Conservation (phyloP, 495 filamentous ascomycete genomes). For the Arthonia radiata region DNA sequence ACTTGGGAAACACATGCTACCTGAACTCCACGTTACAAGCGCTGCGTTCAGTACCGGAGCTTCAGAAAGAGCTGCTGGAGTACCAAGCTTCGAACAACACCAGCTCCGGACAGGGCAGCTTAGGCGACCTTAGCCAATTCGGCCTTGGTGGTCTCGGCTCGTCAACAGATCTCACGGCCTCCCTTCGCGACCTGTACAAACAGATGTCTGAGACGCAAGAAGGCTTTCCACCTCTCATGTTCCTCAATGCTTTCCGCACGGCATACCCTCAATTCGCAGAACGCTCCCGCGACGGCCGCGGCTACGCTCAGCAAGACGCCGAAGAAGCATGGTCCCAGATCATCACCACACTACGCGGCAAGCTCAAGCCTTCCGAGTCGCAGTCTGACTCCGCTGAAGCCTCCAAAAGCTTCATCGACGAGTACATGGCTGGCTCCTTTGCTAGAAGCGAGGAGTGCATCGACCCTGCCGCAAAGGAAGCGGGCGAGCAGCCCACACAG, state of each 20-base stretch:
- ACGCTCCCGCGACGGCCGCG: constrained; percentile 49
- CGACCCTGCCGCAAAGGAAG: constrained; percentile 51
- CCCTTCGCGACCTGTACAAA: constrained; percentile 71
- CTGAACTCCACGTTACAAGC: constrained; percentile 90
- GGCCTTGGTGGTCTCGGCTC: constrained; percentile 33
- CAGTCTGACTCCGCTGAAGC: constrained; percentile 11
- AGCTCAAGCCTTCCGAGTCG: constrained; percentile 37
- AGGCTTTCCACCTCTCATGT: constrained; percentile 63
- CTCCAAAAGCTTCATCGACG: constrained; percentile 59
- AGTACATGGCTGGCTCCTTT: constrained; percentile 66
- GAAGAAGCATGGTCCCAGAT: constrained; percentile 98
- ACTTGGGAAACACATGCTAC: constrained; percentile 94
- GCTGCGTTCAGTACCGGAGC: constrained; percentile 67
- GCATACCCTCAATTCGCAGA: constrained; percentile 90
- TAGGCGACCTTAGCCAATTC: constrained; percentile 26
- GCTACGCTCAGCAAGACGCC: constrained; percentile 88
- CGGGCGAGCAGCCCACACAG: constrained; percentile 38
- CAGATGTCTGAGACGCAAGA: constrained; percentile 83
- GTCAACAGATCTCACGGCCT: constrained; percentile 49
- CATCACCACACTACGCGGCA: constrained; percentile 57
- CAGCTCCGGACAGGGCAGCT: constrained; percentile 16
- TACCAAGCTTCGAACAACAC: constrained; percentile 24
- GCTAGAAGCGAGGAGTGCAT: constrained; percentile 57
- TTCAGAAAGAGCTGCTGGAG: constrained; percentile 51
- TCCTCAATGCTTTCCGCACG: constrained; percentile 56